Percentiles rank a stretch among this genome's conserved stretches.
Conservation (phyloP, 352 stramenopile species). For the Thraustotheca clavata region DNA sequence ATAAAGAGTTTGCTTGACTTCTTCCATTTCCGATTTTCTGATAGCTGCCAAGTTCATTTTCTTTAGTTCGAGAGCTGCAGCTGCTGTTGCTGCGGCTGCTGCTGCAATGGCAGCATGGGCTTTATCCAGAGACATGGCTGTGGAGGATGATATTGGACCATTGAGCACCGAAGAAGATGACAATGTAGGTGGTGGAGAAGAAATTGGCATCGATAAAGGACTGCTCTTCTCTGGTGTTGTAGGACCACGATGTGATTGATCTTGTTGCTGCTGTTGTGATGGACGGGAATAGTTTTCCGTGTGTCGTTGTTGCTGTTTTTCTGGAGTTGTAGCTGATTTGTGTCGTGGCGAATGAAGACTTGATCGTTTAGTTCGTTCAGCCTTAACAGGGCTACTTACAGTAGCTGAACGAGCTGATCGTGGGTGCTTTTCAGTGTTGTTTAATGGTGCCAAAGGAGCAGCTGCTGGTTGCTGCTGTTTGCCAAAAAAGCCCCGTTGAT, state of each 20-base stretch:
- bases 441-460: neutral
- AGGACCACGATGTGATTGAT: neutral
- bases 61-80: neutral
- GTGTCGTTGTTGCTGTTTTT: neutral
- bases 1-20: no score
- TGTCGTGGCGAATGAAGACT: neutral
- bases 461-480: neutral
- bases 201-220: neutral
- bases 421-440: neutral
- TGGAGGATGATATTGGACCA: neutral
- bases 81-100: neutral
- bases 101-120: neutral
- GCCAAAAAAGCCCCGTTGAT: neutral
- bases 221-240: no score
- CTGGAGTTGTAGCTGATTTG: neutral
- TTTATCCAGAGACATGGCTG: conserved; percentile 7
- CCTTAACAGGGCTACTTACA: neutral
- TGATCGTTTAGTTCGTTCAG: neutral
- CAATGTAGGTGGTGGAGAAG: neutral
- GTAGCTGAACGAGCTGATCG: neutral
- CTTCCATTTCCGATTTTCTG: neutral
- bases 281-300: neutral
- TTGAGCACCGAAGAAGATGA: conserved; percentile 4
- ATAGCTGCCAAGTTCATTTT: conserved; percentile 3
- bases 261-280: neutral